Evolutionary conservation across 2,329 filamentous ascomycete species (phyloP), one percentile per base, ranked within the genome.

Genomic region (Penicillium sp.): DNA sequence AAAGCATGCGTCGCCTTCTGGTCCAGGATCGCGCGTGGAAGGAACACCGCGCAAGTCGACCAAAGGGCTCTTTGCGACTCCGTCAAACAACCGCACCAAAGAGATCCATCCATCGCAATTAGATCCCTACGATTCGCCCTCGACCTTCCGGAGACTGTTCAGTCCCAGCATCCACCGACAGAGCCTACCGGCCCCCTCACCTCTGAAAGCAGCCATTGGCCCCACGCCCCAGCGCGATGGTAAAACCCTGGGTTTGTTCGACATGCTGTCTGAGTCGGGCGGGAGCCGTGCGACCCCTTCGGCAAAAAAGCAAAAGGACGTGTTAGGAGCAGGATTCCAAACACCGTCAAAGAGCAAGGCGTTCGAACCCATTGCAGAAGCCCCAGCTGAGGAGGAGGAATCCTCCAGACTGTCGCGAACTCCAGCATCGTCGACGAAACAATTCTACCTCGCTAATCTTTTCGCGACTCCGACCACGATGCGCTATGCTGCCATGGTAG

Each of bases 201-300:
- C 72, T 2, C 56, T 76, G 2, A 71, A 73, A 40, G 56, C 68
- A 8, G 69, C 67, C 22, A 75, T 79, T 44, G 76, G 76, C 4
- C 76, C 76, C 11, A 79, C 76, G 2, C 76, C 76, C 1, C 75
- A 78, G 51, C 72, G 76, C 33, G 74, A 79, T 61, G 76, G 76
- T 9, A 77, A 72, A 40, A 69, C 75, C 0, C 57, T 79, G 2
- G 76, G 76, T 0, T 64, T 79, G 2, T 79, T 79, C 46, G 76
- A 79, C 50, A 64, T 77, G 39, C 65, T 79, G 4, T 74, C 74
- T 4, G 68, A 70, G 18, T 73, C 74, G 0, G 71, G 70, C 1
- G 64, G 66, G 2, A 73, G 66, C 47, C 67, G 62, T 4, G 65
- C 65, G 5, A 71, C 69, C 0, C 71, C 71, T 0, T 65, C 67